Evolutionary conservation across 768 basidiomycete genomes (phyloP).

Genomic region (Sutorius australiensis): DNA sequence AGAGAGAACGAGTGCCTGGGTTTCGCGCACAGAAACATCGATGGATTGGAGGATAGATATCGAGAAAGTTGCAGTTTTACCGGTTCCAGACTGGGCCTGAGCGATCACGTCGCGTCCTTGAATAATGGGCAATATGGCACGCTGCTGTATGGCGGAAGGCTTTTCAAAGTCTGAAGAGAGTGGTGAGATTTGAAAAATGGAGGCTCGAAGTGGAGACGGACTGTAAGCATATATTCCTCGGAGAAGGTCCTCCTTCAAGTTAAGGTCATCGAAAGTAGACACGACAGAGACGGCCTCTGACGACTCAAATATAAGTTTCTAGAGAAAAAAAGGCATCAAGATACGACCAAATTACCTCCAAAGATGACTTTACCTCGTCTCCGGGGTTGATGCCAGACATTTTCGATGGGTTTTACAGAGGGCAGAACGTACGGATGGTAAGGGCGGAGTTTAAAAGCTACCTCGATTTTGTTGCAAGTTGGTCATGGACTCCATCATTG

Average conservation of each 20-base stretch:
- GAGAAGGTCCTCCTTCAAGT: constrained; percentile 90
- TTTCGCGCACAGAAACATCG: constrained; percentile 91
- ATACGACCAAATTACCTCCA: constrained; percentile 4
- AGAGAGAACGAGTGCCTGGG: constrained; percentile 93
- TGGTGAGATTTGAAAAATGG: constrained; percentile 2
- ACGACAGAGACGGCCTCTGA: constrained; percentile 88
- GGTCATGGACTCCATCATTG: constrained; percentile 90
- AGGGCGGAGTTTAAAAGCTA: constrained; percentile 55
- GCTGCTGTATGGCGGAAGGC: constrained; percentile 97
- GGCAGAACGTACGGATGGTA: constrained; percentile 23
- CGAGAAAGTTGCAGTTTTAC: constrained; percentile 99
- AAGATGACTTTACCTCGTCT: constrained; percentile 62
- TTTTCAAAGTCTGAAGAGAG: constrained; percentile 79
- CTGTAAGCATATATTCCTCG: constrained; percentile 99
- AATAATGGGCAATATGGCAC: constrained; percentile 93
- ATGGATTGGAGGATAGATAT: constrained; percentile 98
- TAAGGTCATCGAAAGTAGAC: constrained; percentile 86
- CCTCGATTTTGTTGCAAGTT: constrained; percentile 3
- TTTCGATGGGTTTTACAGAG: constrained; percentile 34
- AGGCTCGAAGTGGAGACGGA: constrained; percentile 34
- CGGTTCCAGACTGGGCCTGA: constrained; percentile 97
- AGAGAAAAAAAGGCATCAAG: constrained; percentile 1
- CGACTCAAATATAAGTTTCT: constrained; percentile 95
- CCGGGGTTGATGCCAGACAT: constrained; percentile 83
- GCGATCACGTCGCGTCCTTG: constrained; percentile 98